These are phyloP conservation scores for Avena insularis DNA, from an alignment of 176 grass and related monocot species.

Conservation along the genomic window DNA sequence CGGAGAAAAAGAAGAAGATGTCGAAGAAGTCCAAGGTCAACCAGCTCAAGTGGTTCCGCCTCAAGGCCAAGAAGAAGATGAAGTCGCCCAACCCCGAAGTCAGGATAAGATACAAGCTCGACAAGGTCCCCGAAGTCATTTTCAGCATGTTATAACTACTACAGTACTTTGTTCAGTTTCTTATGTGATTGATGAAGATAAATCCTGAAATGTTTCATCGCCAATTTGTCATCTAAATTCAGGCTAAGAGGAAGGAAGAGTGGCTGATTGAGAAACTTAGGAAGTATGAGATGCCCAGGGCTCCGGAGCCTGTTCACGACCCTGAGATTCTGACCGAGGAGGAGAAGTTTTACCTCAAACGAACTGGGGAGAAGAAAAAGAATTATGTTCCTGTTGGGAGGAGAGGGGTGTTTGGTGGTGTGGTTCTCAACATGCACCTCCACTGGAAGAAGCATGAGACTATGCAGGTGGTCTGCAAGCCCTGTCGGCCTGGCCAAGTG, in stretches of 20 bases:
- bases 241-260: conserved; percentile 86
- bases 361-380: conserved; percentile 77
- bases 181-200: background rate
- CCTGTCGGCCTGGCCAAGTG: conserved; percentile 70
- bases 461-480: conserved; percentile 70
- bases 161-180: background rate
- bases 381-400: conserved; percentile 75
- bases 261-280: conserved; percentile 87
- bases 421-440: conserved; percentile 88
- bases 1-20: conserved; percentile 58
- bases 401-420: conserved; percentile 81
- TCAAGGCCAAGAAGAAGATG: conserved; percentile 88
- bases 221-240: conserved; percentile 17
- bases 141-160: too few relatives aligned
- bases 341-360: conserved; percentile 71
- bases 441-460: conserved; percentile 92
- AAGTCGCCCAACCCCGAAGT: conserved; percentile 84
- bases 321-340: conserved; percentile 80
- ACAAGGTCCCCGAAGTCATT: conserved; percentile 23
- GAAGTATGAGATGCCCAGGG: conserved; percentile 62
- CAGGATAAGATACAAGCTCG: conserved; percentile 82
- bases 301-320: conserved; percentile 54
- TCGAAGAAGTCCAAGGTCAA: conserved; percentile 78
- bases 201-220: conserved; percentile 11
- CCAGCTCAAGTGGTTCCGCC: conserved; percentile 77